phyloP scores from a whole-genome alignment of 768 basidiomycete genomes.

The Tulasnella sp. region DNA sequence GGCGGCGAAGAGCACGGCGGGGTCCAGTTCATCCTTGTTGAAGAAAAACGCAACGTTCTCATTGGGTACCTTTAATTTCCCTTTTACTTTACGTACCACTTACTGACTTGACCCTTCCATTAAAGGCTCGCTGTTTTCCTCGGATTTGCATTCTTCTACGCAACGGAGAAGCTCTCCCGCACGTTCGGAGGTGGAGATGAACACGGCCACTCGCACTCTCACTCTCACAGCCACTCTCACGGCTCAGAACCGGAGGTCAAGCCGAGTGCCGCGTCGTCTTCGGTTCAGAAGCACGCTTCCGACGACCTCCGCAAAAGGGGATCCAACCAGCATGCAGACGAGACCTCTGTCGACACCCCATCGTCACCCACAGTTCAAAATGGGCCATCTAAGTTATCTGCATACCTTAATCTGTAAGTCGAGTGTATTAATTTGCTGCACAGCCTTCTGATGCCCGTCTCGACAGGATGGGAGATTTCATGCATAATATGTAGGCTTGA shows the following conservation, averaged over 20 bases:
- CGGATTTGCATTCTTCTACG: constrained; percentile 86
- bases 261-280: constrained; percentile 29
- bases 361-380: neutral
- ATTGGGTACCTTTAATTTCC: constrained; percentile 57
- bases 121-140: constrained; percentile 71
- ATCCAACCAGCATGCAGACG: constrained; percentile 32
- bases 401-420: constrained; percentile 75
- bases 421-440: neutral
- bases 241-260: constrained; percentile 36
- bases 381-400: constrained; percentile 70
- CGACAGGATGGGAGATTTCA: constrained; percentile 68
- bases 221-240: constrained; percentile 54
- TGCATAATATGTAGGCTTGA: constrained; percentile 77
- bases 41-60: constrained; percentile 86
- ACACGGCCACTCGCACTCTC: constrained; percentile 49
- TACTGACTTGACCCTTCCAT: neutral
- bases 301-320: constrained; percentile 24
- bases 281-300: neutral
- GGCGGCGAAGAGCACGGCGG: constrained; percentile 74
- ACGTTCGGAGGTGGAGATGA: constrained; percentile 62
- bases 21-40: constrained; percentile 76
- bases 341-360: constrained; percentile 40
- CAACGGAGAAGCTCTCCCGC: constrained; percentile 88
- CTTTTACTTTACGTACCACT: constrained; percentile 19
- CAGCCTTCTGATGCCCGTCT: neutral